These are phyloP conservation scores for Scutellaria baicalensis DNA, from an alignment of 257 asterid genomes.

Conservation along the genomic window DNA sequence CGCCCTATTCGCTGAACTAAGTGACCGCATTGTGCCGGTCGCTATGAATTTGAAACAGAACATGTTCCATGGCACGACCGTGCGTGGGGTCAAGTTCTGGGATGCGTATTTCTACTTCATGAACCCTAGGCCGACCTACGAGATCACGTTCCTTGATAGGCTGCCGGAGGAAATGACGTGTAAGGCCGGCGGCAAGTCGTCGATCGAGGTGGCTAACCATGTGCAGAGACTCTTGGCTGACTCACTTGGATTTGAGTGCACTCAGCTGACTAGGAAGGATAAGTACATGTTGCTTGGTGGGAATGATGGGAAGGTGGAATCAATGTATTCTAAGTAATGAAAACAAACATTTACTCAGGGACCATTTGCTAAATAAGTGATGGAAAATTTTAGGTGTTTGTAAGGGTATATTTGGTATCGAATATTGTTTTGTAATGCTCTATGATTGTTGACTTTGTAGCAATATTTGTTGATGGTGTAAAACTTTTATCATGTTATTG, in stretches of 20 bases:
- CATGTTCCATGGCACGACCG: constrained; percentile 88
- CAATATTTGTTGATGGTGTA: constrained; percentile 9
- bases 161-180: constrained; percentile 83
- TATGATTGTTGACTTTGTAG: constrained; percentile 7
- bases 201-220: constrained; percentile 92
- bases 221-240: constrained; percentile 82
- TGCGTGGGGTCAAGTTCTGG: constrained; percentile 84
- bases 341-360: background rate
- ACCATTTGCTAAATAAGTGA: background rate
- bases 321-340: constrained; percentile 75
- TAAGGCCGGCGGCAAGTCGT: constrained; percentile 70
- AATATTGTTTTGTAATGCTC: background rate
- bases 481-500: constrained; percentile 13
- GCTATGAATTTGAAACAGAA: constrained; percentile 55
- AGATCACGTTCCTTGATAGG: constrained; percentile 60
- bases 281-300: constrained; percentile 97
- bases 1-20: constrained; percentile 80
- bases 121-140: constrained; percentile 88
- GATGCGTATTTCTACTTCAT: constrained; percentile 80
- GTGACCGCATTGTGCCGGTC: constrained; percentile 86
- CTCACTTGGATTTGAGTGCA: constrained; percentile 84
- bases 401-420: background rate
- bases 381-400: background rate
- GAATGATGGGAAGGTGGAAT: constrained; percentile 96
- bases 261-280: constrained; percentile 93